Percentiles rank a stretch among this genome's conserved stretches.
Evolutionary conservation across 140 eudicot genomes (phyloP).

Genomic region (Stevia rebaudiana): DNA sequence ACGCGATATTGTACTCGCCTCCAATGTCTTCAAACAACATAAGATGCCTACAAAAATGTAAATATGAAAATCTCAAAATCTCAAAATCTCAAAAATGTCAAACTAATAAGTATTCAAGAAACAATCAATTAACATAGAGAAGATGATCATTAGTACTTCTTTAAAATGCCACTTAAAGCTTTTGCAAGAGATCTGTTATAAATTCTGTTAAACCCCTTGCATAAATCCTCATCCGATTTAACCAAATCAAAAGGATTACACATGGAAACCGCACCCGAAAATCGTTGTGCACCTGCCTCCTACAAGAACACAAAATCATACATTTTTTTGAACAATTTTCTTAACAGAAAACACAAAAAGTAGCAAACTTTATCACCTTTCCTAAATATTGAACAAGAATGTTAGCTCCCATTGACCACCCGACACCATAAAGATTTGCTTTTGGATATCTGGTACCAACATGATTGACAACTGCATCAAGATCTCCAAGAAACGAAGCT

Average conservation of each 20-base stretch:
- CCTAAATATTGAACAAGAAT: conserved; percentile 83
- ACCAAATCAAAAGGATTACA: conserved; percentile 92
- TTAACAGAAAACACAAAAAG: neutral
- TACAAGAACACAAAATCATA: conserved; percentile 28
- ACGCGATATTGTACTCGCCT: conserved; percentile 63
- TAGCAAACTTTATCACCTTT: conserved; percentile 38
- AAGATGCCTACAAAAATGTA: conserved; percentile 53
- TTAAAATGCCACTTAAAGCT: conserved; percentile 66
- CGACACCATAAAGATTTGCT: conserved; percentile 75
- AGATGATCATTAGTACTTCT: conserved; percentile 34
- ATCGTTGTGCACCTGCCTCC: conserved; percentile 64
- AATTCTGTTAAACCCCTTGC: conserved; percentile 68
- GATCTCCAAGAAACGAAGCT: conserved; percentile 77
- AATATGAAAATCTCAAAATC: neutral
- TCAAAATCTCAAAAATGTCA: neutral
- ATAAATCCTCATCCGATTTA: conserved; percentile 75
- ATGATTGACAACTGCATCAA: conserved; percentile 66
- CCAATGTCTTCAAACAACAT: conserved; percentile 77
- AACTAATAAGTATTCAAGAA: neutral
- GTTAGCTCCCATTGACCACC: conserved; percentile 95
- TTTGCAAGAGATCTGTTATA: conserved; percentile 81
- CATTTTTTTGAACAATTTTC: neutral
- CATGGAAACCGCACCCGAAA: conserved; percentile 88
- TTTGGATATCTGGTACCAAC: conserved; percentile 56
- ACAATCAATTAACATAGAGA: neutral